A percentile compares a stretch with the other conserved stretches of the same genome.
These are phyloP conservation scores for Trichoderma arundinaceum DNA, from an alignment of 2,329 filamentous ascomycete genomes.

Conservation along the genomic window DNA sequence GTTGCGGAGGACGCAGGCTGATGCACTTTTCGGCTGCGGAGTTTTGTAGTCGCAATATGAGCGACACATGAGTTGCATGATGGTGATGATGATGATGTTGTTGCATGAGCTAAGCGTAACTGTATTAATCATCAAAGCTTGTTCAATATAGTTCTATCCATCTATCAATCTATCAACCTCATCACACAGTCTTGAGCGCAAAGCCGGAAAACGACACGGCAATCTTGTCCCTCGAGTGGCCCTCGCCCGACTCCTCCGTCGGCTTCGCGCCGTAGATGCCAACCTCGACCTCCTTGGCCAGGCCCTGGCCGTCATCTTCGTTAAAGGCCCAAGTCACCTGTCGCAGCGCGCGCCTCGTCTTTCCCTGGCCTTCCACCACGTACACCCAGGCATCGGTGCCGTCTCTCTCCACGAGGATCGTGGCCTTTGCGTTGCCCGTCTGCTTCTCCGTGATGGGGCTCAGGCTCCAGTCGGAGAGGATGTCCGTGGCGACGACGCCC, in stretches of 20 bases:
- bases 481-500: constrained; percentile 33
- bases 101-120: not conserved
- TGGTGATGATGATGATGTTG: not conserved
- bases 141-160: not conserved
- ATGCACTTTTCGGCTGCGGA: not conserved
- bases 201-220: constrained; percentile 32
- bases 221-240: constrained; percentile 29
- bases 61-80: not conserved
- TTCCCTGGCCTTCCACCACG: constrained; percentile 23
- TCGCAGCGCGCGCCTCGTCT: constrained; percentile 29
- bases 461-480: constrained; percentile 34
- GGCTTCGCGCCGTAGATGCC: constrained; percentile 35
- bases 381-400: constrained; percentile 35
- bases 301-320: constrained; percentile 30
- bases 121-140: not conserved
- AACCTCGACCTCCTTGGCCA: constrained; percentile 29
- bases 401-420: constrained; percentile 32
- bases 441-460: constrained; percentile 32
- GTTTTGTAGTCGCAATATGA: not conserved
- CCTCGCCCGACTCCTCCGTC: constrained; percentile 31
- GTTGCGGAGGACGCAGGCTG: not conserved
- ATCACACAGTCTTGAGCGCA: constrained; percentile 23
- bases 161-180: too few relatives aligned
- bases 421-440: constrained; percentile 28
- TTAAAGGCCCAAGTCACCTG: constrained; percentile 35